A percentile compares a stretch with the other conserved stretches of the same genome.
Evolutionary conservation across 164 flowering plant species (phyloP).

Genomic region (Malania oleifera): DNA sequence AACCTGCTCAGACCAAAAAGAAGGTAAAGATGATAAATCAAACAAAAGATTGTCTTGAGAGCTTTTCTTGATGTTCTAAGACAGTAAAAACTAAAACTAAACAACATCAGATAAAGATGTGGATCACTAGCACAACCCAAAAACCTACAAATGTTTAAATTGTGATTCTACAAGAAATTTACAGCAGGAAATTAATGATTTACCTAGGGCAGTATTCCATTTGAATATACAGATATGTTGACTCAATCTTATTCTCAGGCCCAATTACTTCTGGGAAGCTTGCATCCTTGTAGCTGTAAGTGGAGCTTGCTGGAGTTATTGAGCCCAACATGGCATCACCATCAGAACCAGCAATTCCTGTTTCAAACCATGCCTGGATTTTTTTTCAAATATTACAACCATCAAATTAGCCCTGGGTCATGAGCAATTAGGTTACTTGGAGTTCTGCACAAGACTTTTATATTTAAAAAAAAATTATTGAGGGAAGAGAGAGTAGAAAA

Average conservation of each 20-base stretch:
- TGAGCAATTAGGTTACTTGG: too few species aligned
- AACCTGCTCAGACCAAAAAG: too few species aligned
- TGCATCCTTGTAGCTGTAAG: constrained; percentile 42
- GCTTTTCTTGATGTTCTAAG: too few species aligned
- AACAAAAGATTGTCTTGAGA: too few species aligned
- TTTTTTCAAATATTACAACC: constrained; percentile 7
- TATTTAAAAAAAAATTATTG: too few species aligned
- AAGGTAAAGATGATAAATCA: too few species aligned
- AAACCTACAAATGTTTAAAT: background rate
- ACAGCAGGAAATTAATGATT: background rate
- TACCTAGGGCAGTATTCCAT: constrained; percentile 99
- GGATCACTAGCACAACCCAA: background rate
- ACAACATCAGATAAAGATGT: background rate
- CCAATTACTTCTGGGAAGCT: constrained; percentile 43
- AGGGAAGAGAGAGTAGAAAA: too few species aligned
- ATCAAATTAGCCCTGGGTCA: constrained; percentile 1
- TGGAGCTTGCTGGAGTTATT: constrained; percentile 47
- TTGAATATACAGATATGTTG: constrained; percentile 89
- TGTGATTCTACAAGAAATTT: background rate
- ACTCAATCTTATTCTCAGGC: constrained; percentile 54
- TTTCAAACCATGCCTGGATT: constrained; percentile 95
- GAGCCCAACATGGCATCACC: constrained; percentile 59
- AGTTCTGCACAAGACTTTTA: too few species aligned
- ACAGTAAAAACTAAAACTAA: background rate
- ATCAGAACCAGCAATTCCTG: constrained; percentile 48